A percentile compares a stretch with the other conserved stretches of the same genome.
These are phyloP conservation scores for Leccinum pachyderme DNA, from an alignment of 1,284 basidiomycete species.

Conservation along the genomic window DNA sequence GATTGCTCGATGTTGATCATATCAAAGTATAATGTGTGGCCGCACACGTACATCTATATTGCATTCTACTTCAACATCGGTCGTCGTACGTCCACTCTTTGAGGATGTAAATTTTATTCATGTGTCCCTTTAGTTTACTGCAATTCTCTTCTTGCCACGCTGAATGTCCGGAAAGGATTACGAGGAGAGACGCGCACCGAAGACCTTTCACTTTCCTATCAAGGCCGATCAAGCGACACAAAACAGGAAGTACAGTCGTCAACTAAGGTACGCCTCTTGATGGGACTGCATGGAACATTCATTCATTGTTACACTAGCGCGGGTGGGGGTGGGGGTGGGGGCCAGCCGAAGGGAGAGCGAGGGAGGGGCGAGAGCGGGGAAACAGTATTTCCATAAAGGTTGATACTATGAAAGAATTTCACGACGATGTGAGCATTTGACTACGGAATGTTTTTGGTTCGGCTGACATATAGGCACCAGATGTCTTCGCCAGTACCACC, in stretches of 20 bases:
- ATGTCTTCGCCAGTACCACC: not conserved
- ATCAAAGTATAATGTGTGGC: slow-evolving; percentile 37
- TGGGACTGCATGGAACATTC: not conserved
- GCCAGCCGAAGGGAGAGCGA: too few relatives aligned
- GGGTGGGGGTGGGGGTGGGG: too few relatives aligned
- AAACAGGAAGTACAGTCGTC: slow-evolving; percentile 7
- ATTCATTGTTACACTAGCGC: slow-evolving; percentile 20
- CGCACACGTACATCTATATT: slow-evolving; percentile 45
- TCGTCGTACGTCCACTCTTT: slow-evolving; percentile 35
- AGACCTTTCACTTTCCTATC: slow-evolving; percentile 12
- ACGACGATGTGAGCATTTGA: slow-evolving; percentile 26
- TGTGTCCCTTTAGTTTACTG: slow-evolving; percentile 40
- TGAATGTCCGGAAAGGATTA: slow-evolving; percentile 44
- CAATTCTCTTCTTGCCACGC: slow-evolving; percentile 48
- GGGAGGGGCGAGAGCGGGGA: too few relatives aligned
- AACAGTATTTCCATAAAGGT: slow-evolving; percentile 37
- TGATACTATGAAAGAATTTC: slow-evolving; percentile 32
- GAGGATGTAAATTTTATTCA: not conserved
- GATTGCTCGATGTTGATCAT: not conserved
- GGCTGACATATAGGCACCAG: not conserved
- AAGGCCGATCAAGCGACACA: not conserved
- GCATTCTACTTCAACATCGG: slow-evolving; percentile 51
- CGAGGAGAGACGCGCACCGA: slow-evolving; percentile 19
- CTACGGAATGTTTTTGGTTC: not conserved
- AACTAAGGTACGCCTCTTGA: slow-evolving; percentile 2